Evolutionary conservation across 768 basidiomycete species (phyloP), one percentile per base, ranked within the genome.

Genomic region (Russula foetens): DNA sequence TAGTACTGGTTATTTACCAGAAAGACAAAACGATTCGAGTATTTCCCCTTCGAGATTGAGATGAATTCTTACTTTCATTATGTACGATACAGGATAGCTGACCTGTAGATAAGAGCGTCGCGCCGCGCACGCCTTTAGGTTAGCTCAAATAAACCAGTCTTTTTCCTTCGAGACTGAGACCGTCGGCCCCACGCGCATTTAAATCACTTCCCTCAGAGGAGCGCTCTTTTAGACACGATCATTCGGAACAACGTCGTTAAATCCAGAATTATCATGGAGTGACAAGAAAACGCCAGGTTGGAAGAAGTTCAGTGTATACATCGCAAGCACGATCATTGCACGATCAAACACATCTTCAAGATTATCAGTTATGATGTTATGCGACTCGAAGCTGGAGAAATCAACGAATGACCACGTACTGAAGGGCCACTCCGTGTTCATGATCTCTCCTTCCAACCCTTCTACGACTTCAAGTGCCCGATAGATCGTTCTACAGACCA

Each of bases 281-380:
- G 38, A 28, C 31, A 59, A 31, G 29, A 59, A 46, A 28, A 53
- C 7, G 14, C 58, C 54, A 39, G 64, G 62, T 31, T 59, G 64
- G 35, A 63, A 49, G 41, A 53, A 0, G 44, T 65, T 59, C 26
- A 65, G 43, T 7, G 54, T 65, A 9, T 19, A n/a, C 58, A 63
- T 65, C 9, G 58, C 62, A 21, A 53, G 53, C 14, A 19, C 8
- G 45, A 65, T 59, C 64, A 63, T 63, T 29, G 38, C 23, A 38
- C 54, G 62, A 19, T 63, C 64, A 14, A 65, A 63, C 17, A 63
- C 41, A 26, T 47, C 62, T 65, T 19, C 29, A 46, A 7, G n/a
- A 9, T 28, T 19, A n/a, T 14, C 21, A 14, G 9, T 41, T 35
- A 59, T 23, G n/a, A n/a, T 38, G 28, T 24, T 7, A 29, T 41